Evolutionary conservation across 192 early-diverging fungal species (phyloP).

Genomic region (Chytriomyces confervae): DNA sequence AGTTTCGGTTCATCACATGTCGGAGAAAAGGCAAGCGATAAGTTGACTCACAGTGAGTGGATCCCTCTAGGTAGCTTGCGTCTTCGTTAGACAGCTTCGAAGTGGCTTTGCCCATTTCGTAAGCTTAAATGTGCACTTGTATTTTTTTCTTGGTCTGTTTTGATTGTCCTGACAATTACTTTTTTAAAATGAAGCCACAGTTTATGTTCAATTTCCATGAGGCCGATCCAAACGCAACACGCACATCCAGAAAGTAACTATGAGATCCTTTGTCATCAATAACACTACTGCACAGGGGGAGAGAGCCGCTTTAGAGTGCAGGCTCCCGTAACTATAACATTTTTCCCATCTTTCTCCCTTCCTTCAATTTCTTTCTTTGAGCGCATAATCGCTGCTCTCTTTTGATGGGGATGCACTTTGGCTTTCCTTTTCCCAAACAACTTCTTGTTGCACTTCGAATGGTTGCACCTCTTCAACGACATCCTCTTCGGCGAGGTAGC

Average conservation of each 20-base stretch:
- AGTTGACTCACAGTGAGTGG: conserved; percentile 75
- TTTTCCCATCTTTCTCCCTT: no score
- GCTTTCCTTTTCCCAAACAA: not conserved
- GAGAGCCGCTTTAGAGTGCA: no score
- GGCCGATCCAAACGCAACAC: not conserved
- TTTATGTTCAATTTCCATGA: not conserved
- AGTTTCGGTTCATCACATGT: conserved; percentile 10
- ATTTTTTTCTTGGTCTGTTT: not conserved
- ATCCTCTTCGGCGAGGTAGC: not conserved
- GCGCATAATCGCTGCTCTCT: no score
- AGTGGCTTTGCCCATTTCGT: conserved; percentile 80
- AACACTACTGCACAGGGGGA: no score
- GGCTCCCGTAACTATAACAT: no score
- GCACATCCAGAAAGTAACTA: not conserved
- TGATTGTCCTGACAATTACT: not conserved
- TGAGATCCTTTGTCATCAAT: no score
- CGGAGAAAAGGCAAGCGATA: no score
- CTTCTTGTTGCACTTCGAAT: not conserved
- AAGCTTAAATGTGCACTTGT: not conserved
- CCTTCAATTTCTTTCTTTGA: no score
- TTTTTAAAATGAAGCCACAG: not conserved
- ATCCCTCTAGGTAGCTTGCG: conserved; percentile 77
- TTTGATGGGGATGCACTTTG: no score
- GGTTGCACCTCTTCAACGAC: not conserved
- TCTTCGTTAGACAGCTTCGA: conserved; percentile 82